These are phyloP conservation scores for Hordeum marinum DNA, from an alignment of 176 grass and related monocot species.

Conservation along the genomic window DNA sequence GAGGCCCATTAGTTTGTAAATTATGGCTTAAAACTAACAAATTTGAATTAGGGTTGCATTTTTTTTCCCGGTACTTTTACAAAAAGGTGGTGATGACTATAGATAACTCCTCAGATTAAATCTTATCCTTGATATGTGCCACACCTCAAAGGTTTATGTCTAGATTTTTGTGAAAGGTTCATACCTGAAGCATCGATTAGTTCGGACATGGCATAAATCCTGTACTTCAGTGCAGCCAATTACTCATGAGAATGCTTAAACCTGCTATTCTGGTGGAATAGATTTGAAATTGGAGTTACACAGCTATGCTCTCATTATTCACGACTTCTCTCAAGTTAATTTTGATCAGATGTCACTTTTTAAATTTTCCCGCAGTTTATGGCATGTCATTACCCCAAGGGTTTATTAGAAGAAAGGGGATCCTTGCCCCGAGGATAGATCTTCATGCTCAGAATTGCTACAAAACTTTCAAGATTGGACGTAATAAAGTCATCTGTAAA, in stretches of 20 bases:
- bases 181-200: neutral
- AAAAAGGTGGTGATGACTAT: neutral
- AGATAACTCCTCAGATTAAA: neutral
- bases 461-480: slow-evolving; percentile 54
- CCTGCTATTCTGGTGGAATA: neutral
- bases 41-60: neutral
- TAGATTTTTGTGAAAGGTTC: neutral
- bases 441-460: slow-evolving; percentile 49
- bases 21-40: neutral
- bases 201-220: neutral
- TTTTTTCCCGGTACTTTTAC: neutral
- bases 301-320: slow-evolving; percentile 1
- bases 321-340: slow-evolving; percentile 22
- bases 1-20: neutral
- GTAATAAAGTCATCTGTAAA: slow-evolving; percentile 45
- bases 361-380: slow-evolving; percentile 48
- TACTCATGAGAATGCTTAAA: no score
- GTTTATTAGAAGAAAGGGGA: slow-evolving; percentile 51
- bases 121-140: neutral
- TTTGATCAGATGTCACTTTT: slow-evolving; percentile 30
- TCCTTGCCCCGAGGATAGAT: slow-evolving; percentile 32
- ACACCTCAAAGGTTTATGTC: neutral
- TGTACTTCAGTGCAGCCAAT: no score
- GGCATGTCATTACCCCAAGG: slow-evolving; percentile 25
- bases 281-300: neutral